A percentile compares a stretch with the other conserved stretches of the same genome.
Conservation (phyloP, 495 filamentous ascomycete species). For the Xylaria longipes region DNA sequence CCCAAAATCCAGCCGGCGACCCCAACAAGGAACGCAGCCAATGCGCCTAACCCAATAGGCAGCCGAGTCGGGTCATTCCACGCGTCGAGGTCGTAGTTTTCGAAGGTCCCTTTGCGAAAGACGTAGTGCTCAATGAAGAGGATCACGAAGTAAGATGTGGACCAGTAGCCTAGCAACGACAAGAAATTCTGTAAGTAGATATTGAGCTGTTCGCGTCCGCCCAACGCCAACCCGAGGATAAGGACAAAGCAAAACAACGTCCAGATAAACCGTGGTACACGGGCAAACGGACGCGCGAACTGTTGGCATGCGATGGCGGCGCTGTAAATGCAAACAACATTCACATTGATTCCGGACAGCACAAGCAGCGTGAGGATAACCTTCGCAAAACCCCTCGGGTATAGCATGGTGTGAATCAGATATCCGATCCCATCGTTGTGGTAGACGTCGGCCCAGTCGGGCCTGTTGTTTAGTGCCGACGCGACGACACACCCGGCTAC, state of each 20-base stretch:
- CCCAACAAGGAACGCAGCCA: slow-evolving; percentile 52
- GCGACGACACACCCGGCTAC: slow-evolving; percentile 59
- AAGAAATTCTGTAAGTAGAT: slow-evolving; percentile 61
- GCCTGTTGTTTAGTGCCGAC: slow-evolving; percentile 57
- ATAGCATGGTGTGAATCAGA: slow-evolving; percentile 58
- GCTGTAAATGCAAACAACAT: slow-evolving; percentile 54
- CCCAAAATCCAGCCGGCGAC: slow-evolving; percentile 56
- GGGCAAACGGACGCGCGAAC: slow-evolving; percentile 42
- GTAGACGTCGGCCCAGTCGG: slow-evolving; percentile 56
- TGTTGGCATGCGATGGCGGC: slow-evolving; percentile 53
- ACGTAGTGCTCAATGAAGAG: slow-evolving; percentile 65
- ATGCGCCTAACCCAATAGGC: slow-evolving; percentile 56
- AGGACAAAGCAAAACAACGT: slow-evolving; percentile 52
- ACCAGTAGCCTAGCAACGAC: slow-evolving; percentile 65
- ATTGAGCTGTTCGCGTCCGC: slow-evolving; percentile 53
- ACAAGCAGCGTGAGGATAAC: slow-evolving; percentile 63
- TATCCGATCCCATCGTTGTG: slow-evolving; percentile 62
- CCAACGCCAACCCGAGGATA: slow-evolving; percentile 50
- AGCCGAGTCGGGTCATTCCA: slow-evolving; percentile 57
- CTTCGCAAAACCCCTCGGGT: slow-evolving; percentile 65
- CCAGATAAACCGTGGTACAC: slow-evolving; percentile 56
- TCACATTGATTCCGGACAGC: slow-evolving; percentile 56
- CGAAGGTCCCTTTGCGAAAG: slow-evolving; percentile 55
- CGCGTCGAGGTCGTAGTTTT: slow-evolving; percentile 55
- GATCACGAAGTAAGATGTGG: slow-evolving; percentile 63